Conservation (phyloP, 208 protist genomes). For the Crithidia fasciculata region DNA sequence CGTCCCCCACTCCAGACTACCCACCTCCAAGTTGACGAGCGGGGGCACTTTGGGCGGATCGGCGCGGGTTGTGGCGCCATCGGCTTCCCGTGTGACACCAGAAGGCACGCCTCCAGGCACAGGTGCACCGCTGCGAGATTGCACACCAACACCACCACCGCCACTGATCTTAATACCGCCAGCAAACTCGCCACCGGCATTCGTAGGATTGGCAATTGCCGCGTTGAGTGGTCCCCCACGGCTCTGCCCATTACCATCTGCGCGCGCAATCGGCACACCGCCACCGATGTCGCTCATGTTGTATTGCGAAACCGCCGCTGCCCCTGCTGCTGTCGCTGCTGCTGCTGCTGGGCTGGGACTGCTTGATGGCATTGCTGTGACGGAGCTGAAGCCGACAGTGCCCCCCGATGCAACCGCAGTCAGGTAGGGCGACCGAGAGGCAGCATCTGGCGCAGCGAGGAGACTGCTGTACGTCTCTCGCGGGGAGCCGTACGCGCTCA, state of each 20-base stretch:
- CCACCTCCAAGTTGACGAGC: constrained; percentile 60
- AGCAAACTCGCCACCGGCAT: not conserved
- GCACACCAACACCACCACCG: too few species aligned
- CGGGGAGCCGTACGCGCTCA: constrained; percentile 4
- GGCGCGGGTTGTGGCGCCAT: not conserved
- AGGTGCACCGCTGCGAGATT: too few species aligned
- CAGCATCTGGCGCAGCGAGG: not conserved
- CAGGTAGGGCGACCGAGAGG: constrained; percentile 2
- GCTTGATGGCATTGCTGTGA: too few species aligned
- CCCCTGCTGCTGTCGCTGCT: not conserved
- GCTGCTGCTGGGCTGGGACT: not conserved
- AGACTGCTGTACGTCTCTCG: constrained; percentile 1
- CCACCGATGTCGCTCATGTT: too few species aligned
- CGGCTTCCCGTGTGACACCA: not conserved
- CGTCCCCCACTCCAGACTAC: constrained; percentile 72
- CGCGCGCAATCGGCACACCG: too few species aligned
- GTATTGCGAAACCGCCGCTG: too few species aligned
- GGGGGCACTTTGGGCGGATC: constrained; percentile 18
- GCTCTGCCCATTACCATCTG: too few species aligned
- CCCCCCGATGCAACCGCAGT: not conserved
- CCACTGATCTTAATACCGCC: not conserved
- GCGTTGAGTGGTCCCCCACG: too few species aligned
- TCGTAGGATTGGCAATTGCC: not conserved
- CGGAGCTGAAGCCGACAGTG: not conserved
- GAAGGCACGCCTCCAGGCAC: not conserved